Evolutionary conservation across 306 rosid genomes (phyloP).

Genomic region (Quercus wislizeni): DNA sequence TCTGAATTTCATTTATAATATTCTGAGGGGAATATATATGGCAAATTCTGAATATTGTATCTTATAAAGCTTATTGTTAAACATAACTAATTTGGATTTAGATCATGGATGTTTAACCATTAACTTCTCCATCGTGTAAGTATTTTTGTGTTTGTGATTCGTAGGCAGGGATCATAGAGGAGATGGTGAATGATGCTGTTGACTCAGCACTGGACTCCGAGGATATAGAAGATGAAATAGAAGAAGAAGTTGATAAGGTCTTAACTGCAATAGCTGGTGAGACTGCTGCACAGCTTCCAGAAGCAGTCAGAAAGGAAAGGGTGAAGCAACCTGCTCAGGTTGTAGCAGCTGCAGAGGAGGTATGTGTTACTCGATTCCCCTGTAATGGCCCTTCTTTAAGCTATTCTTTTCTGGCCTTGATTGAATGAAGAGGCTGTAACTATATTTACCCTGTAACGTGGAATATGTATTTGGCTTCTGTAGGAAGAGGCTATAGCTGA

Average conservation of each 20-base stretch:
- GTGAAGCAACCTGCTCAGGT: constrained; percentile 61
- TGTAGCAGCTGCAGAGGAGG: constrained; percentile 55
- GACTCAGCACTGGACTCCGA: constrained; percentile 86
- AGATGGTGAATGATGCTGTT: constrained; percentile 76
- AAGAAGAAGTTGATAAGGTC: constrained; percentile 96
- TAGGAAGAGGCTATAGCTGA: constrained; percentile 69
- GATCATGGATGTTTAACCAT: too few relatives aligned
- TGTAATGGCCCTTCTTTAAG: background rate
- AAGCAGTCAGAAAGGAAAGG: constrained; percentile 75
- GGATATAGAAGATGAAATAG: constrained; percentile 93
- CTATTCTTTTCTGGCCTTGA: background rate
- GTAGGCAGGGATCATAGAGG: constrained; percentile 98
- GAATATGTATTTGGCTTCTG: constrained; percentile 4
- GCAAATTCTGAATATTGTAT: too few relatives aligned
- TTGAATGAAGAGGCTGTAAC: constrained; percentile 4
- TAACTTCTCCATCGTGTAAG: too few relatives aligned
- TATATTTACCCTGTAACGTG: too few relatives aligned
- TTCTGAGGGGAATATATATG: too few relatives aligned
- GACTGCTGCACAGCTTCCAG: constrained; percentile 94
- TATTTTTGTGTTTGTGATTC: background rate
- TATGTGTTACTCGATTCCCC: constrained; percentile 16
- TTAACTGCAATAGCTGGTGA: constrained; percentile 91
- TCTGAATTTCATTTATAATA: too few relatives aligned
- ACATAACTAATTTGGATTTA: too few relatives aligned
- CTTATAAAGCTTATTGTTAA: too few relatives aligned